These are phyloP conservation scores for Leucocoprinus sp. DNA, from an alignment of 768 basidiomycete genomes.

Conservation along the genomic window DNA sequence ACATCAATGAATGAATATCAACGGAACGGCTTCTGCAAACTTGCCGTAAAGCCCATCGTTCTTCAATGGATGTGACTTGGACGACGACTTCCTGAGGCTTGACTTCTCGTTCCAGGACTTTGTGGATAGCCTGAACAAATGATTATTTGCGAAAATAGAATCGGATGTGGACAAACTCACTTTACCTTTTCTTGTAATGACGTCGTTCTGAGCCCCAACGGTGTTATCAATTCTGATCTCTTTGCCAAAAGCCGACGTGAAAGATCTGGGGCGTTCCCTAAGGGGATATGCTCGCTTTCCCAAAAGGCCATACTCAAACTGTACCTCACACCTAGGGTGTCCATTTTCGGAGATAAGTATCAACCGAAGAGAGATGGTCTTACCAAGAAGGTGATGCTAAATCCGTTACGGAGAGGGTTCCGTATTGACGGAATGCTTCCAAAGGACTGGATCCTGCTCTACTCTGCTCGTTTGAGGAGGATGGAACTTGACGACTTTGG, in stretches of 20 bases:
- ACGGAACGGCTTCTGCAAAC: slow-evolving; percentile 12
- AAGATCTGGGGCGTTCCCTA: slow-evolving; percentile 43
- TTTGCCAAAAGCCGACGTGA: slow-evolving; percentile 51
- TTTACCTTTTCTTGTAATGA: slow-evolving; percentile 42
- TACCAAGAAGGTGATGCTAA: slow-evolving; percentile 56
- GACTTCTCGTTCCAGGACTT: slow-evolving; percentile 67
- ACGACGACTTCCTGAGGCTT: slow-evolving; percentile 50
- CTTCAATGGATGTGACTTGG: slow-evolving; percentile 46
- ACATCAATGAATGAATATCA: background rate
- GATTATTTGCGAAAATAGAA: slow-evolving; percentile 1
- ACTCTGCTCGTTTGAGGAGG: background rate
- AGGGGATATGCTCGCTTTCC: slow-evolving; percentile 45
- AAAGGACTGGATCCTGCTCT: slow-evolving; percentile 15
- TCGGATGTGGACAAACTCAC: slow-evolving; percentile 26
- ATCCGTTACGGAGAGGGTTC: slow-evolving; percentile 53
- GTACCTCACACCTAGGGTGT: slow-evolving; percentile 71
- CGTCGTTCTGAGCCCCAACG: slow-evolving; percentile 49
- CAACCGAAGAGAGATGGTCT: slow-evolving; percentile 12
- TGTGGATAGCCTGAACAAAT: slow-evolving; percentile 55
- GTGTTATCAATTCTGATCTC: slow-evolving; percentile 43
- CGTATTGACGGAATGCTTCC: slow-evolving; percentile 34
- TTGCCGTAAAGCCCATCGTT: slow-evolving; percentile 73
- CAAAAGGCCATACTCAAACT: slow-evolving; percentile 67
- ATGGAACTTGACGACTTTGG: background rate
- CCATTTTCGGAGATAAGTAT: background rate